A percentile compares a stretch with the other conserved stretches of the same genome.
phyloP scores from a whole-genome alignment of 768 basidiomycete species.

The Suillus subalutaceus region DNA sequence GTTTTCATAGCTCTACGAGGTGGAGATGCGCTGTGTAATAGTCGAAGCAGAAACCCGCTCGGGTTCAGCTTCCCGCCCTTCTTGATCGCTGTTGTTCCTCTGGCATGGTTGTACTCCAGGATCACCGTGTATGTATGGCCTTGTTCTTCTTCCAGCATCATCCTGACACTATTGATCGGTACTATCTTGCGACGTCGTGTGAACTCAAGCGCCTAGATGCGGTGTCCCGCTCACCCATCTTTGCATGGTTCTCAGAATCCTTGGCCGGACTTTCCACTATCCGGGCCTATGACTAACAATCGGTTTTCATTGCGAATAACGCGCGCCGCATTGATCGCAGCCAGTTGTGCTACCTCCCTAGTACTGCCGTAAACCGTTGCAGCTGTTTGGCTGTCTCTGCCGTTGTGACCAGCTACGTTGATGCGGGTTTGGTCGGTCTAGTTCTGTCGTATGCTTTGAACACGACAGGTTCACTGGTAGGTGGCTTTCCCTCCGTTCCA shows the following conservation, averaged over 20 bases:
- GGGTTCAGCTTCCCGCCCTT: conserved; percentile 83
- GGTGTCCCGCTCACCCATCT: conserved; percentile 88
- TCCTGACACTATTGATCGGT: conserved; percentile 44
- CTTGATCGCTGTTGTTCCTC: conserved; percentile 70
- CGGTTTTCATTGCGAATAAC: conserved; percentile 67
- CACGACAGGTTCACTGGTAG: conserved; percentile 79
- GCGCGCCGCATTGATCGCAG: conserved; percentile 82
- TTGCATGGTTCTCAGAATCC: conserved; percentile 85
- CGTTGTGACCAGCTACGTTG: conserved; percentile 75
- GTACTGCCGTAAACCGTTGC: conserved; percentile 81
- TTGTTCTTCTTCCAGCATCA: not conserved
- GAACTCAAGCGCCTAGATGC: conserved; percentile 90
- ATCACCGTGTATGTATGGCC: conserved; percentile 69
- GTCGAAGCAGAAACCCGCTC: conserved; percentile 87
- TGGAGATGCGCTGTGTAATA: conserved; percentile 84
- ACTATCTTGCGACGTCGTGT: conserved; percentile 85
- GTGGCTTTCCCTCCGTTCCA: conserved; percentile 22
- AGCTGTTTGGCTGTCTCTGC: conserved; percentile 67
- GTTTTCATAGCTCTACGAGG: conserved; percentile 71
- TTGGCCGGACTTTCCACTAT: conserved; percentile 80
- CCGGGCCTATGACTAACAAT: conserved; percentile 75
- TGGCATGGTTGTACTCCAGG: conserved; percentile 76
- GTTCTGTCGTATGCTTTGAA: conserved; percentile 85
- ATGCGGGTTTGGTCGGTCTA: conserved; percentile 86
- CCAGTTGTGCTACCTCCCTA: conserved; percentile 76